Conservation (phyloP, 2,329 filamentous ascomycete genomes). For the Epicoccum sorghinum region DNA sequence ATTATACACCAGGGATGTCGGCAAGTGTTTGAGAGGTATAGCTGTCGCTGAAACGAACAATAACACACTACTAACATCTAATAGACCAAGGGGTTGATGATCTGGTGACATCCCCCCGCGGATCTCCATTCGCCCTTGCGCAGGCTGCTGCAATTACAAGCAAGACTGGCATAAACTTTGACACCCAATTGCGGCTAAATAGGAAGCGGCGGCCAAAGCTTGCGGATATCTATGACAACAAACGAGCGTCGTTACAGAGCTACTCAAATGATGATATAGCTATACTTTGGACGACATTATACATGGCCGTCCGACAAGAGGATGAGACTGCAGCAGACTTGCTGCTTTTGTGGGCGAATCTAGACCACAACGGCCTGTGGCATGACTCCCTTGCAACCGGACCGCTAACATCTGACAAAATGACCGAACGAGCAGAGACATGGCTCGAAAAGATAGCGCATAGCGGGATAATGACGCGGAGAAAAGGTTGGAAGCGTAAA, state of each 20-base stretch:
- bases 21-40: not conserved
- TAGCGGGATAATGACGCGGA: too few species aligned
- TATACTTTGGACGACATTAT: not conserved
- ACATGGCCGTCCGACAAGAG: constrained; percentile 20
- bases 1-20: constrained; percentile 6
- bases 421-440: too few species aligned
- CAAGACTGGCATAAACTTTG: not conserved
- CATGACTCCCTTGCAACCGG: constrained; percentile 19
- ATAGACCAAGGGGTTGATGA: constrained; percentile 1
- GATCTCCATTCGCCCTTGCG: constrained; percentile 53
- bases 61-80: not conserved
- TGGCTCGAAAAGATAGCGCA: too few species aligned
- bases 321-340: constrained; percentile 24
- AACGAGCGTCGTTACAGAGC: not conserved
- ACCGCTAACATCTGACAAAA: too few species aligned
- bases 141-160: constrained; percentile 54
- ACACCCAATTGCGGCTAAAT: not conserved
- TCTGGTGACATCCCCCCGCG: constrained; percentile 48
- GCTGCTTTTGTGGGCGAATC: constrained; percentile 21
- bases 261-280: not conserved
- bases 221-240: not conserved
- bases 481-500: too few species aligned
- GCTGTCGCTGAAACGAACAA: constrained; percentile 12
- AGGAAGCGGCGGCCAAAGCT: not conserved
- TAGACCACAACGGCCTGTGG: constrained; percentile 25